Base-by-base conservation (phyloP, 768 basidiomycete species). In the Pulveroboletus sp. region DNA sequence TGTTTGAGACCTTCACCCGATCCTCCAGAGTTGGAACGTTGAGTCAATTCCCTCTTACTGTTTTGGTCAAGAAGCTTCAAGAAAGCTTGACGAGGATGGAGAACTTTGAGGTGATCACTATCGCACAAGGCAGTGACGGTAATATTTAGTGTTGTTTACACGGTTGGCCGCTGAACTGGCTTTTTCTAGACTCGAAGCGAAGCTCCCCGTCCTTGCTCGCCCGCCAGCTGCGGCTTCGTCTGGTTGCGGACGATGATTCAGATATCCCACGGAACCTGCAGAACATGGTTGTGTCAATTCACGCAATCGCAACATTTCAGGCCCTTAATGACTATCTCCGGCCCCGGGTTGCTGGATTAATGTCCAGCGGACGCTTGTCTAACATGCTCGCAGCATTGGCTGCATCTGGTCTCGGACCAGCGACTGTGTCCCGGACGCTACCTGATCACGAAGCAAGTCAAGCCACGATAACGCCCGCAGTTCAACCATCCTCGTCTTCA, bases 271-370 rank as follows among this genome's bases (percentile, higher is more conserved):
- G 86, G 47, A 86, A 80, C 62, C 72, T 90, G 31, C 87, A 87
- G 61, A 93, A 91, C 57, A 89, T 98, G 62, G 90, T 93, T 35
- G 90, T 98, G 18, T 97, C 94, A 7, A 98, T 98, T 53, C 95
- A 98, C 64, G 95, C 94, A 6, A 96, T 98, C 54, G 95, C 96
- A 1, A 97, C 93, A 1, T 93, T 98, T 79, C 93, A 96, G 66
- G 93, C 95, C 1, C 77, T 98, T 28, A 91, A 96, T 61, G 94
- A 96, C 66, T 99, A 97, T 66, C 80, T 98, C 11, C 86, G 93
- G 1, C 95, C 95, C 24, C 81, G 92, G 4, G 85, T 96, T 30
- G 75, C 91, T 6, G 89, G 90, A 0, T 64, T 88, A 21, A 65
- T 86, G 44, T 76, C 77, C 8, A 73, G 78, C 49, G 75, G 77